Evolutionary conservation across 1,139 yeast genomes (phyloP), one percentile per base, ranked within the genome.

Genomic region (Hanseniaspora uvarum): DNA sequence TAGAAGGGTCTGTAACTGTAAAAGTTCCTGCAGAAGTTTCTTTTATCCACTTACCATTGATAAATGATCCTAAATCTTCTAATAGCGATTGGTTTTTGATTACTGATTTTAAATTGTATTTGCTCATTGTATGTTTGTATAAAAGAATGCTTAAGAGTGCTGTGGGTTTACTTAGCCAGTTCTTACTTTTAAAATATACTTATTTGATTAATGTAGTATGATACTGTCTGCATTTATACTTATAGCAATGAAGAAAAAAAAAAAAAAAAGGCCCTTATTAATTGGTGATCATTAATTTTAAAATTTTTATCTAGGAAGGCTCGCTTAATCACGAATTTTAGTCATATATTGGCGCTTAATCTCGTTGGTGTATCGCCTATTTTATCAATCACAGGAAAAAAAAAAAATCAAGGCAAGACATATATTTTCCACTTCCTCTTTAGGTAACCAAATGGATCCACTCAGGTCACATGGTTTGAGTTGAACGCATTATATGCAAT

Each of bases 1-100:
- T 80, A 0, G 94, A 94, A 3, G 96, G 96, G 66, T 87, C 88
- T 38, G 68, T 67, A 24, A 86, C 95, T 37, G 76, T 72, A 66
- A 85, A 86, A 18, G 78, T 73, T 55, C 75, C 75, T 26, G 74
- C 68, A 19, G 80, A 71, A 46, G 71, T 16, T 23, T 43, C 52
- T 24, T 80, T 73, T 49, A 76, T 67, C 88, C 94, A 87, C 62
- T 79, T 70, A 50, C 95, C 95, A 60, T 83, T 78, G 65, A 86
- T 72, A 61, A 71, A 79, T 19, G 86, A 81, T 19, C 53, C 53
- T 8, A 49, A 19, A 36, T 49, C 53, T 26, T 28, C 30, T 26
- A 49, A 18, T 31, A 49, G 36, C 7, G 38, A 14, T 30, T 23
- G 33, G 14, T 49, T 49, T 11, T 34, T 34, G 14, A 49, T 34